These are phyloP conservation scores for Penicillium verrucosum DNA, from an alignment of 2,329 filamentous ascomycete species.

Conservation along the genomic window DNA sequence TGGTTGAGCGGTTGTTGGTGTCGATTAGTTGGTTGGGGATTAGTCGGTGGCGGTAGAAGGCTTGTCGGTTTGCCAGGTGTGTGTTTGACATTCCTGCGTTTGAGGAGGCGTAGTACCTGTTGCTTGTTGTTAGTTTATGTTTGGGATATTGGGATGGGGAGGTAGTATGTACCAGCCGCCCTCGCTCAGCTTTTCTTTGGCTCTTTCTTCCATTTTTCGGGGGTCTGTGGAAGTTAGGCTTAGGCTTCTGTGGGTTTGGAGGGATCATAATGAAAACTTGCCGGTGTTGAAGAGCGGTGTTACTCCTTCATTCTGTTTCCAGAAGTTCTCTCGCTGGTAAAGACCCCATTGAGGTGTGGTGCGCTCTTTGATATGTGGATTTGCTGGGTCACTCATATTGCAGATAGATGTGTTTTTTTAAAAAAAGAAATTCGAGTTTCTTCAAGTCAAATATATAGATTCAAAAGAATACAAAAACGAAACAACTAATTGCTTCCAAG, in stretches of 20 bases:
- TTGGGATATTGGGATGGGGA: not conserved
- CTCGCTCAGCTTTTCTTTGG: constrained; percentile 55
- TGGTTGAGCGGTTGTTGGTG: constrained; percentile 57
- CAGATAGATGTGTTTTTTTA: no score
- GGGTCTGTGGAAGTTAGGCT: constrained; percentile 39
- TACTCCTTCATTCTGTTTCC: constrained; percentile 52
- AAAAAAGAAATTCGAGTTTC: not conserved
- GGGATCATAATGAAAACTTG: constrained; percentile 15
- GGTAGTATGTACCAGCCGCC: constrained; percentile 50
- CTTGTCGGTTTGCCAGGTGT: constrained; percentile 59
- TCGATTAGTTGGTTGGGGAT: constrained; percentile 61
- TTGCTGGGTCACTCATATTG: constrained; percentile 45
- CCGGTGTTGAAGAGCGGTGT: constrained; percentile 53
- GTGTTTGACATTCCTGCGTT: constrained; percentile 53
- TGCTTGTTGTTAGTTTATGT: not conserved
- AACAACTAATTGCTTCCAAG: not conserved
- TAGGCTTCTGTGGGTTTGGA: not conserved
- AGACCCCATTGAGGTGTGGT: constrained; percentile 54
- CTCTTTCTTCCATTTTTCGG: constrained; percentile 56
- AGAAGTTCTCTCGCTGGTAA: constrained; percentile 57
- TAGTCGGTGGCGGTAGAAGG: constrained; percentile 63
- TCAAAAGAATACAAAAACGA: no score
- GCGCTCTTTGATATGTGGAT: constrained; percentile 50
- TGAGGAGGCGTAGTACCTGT: constrained; percentile 36
- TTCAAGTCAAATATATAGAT: not conserved